Evolutionary conservation across 2,329 filamentous ascomycete species (phyloP).

Genomic region (Fusarium chuoi): DNA sequence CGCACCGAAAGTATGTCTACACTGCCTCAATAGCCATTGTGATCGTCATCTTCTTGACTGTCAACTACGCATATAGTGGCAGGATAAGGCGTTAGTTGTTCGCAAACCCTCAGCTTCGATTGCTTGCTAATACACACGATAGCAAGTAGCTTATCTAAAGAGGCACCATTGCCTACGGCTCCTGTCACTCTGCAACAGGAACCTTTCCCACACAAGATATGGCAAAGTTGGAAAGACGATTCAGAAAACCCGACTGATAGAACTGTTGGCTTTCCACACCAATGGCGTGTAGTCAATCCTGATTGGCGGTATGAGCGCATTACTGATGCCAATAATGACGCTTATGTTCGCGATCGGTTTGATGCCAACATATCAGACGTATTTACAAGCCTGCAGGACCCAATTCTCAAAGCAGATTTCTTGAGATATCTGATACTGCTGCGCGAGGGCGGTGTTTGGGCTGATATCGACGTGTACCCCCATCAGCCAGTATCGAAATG

Average conservation of each 20-base stretch:
- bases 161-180: not conserved
- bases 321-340: slow-evolving; percentile 42
- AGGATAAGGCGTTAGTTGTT: slow-evolving; percentile 11
- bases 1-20: slow-evolving; percentile 11
- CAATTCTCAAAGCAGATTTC: slow-evolving; percentile 68
- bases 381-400: slow-evolving; percentile 58
- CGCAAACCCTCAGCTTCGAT: not conserved
- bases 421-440: slow-evolving; percentile 71
- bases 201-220: slow-evolving; percentile 42
- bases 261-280: slow-evolving; percentile 44
- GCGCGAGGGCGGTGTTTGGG: slow-evolving; percentile 76
- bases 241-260: slow-evolving; percentile 42
- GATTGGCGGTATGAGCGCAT: slow-evolving; percentile 45
- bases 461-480: slow-evolving; percentile 74
- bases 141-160: not conserved
- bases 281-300: slow-evolving; percentile 41
- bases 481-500: slow-evolving; percentile 73
- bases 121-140: not conserved
- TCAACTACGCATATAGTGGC: slow-evolving; percentile 20
- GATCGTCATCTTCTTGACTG: slow-evolving; percentile 4
- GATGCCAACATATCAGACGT: slow-evolving; percentile 67
- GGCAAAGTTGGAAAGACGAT: slow-evolving; percentile 48
- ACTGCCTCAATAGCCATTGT: not conserved
- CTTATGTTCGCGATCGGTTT: slow-evolving; percentile 70
- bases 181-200: not conserved